Evolutionary conservation across 306 rosid genomes (phyloP).

Genomic region (Castanea crenata): DNA sequence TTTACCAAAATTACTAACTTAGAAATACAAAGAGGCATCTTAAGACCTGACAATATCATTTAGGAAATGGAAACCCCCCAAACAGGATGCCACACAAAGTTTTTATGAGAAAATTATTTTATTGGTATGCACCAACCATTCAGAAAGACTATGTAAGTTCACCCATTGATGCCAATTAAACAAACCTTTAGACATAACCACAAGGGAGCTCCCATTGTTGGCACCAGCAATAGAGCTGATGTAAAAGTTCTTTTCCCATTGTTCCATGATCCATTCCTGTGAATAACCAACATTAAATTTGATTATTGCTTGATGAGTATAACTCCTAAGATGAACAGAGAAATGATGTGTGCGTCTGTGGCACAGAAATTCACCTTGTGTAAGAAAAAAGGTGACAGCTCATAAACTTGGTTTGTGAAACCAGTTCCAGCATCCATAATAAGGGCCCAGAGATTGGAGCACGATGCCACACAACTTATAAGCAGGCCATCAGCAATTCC

Average conservation of each 20-base stretch:
- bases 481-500: conserved; percentile 93
- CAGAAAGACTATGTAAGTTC: background rate
- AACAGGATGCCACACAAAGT: background rate
- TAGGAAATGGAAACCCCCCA: background rate
- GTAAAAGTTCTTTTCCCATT: conserved; percentile 68
- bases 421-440: conserved; percentile 98
- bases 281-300: background rate
- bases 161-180: background rate
- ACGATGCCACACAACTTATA: conserved; percentile 86
- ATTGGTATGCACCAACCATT: background rate
- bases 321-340: background rate
- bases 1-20: background rate
- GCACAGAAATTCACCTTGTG: conserved; percentile 66
- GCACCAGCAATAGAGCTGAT: conserved; percentile 67
- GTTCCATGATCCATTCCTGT: conserved; percentile 74
- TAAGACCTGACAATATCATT: background rate
- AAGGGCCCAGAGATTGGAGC: conserved; percentile 95
- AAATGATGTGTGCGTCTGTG: background rate
- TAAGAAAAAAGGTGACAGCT: conserved; percentile 75
- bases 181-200: conserved; percentile 68
- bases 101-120: background rate
- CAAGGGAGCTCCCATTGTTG: conserved; percentile 65
- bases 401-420: conserved; percentile 75
- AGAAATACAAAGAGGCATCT: background rate
- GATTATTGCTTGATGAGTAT: background rate